Evolutionary conservation across 352 stramenopile species (phyloP).

Genomic region (Phytophthora hybrid): DNA sequence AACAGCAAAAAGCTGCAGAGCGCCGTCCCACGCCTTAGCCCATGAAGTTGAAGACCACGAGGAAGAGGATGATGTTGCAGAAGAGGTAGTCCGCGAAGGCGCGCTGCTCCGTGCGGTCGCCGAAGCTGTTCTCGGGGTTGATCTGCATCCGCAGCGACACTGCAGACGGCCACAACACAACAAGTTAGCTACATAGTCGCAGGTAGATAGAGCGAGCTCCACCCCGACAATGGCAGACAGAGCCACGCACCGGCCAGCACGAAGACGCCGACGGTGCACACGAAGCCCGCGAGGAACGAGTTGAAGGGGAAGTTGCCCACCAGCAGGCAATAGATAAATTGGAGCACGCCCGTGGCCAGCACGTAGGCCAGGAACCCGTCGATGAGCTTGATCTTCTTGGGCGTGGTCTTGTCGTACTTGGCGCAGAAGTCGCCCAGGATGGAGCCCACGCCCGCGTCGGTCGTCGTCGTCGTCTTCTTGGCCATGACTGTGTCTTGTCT

Average conservation of each 20-base stretch:
- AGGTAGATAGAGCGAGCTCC: neutral
- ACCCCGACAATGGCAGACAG: neutral
- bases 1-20: neutral
- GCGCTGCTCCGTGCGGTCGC: constrained; percentile 84
- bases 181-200: neutral
- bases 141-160: constrained; percentile 93
- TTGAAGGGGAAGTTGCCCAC: constrained; percentile 94
- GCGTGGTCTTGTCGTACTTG: constrained; percentile 87
- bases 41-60: constrained; percentile 95
- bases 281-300: constrained; percentile 92
- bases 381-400: constrained; percentile 92
- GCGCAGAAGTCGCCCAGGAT: constrained; percentile 73
- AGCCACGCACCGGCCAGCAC: constrained; percentile 79
- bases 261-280: constrained; percentile 92
- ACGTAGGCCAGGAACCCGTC: constrained; percentile 93
- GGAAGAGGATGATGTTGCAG: constrained; percentile 94
- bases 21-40: constrained; percentile 56
- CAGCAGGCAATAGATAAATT: constrained; percentile 93
- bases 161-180: constrained; percentile 25
- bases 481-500: constrained; percentile 27
- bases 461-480: constrained; percentile 45
- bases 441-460: constrained; percentile 42
- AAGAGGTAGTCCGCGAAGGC: constrained; percentile 93
- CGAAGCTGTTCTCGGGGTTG: constrained; percentile 87
- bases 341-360: constrained; percentile 85